Conservation (phyloP, 2,329 filamentous ascomycete genomes). For the Alternaria infectoria region DNA sequence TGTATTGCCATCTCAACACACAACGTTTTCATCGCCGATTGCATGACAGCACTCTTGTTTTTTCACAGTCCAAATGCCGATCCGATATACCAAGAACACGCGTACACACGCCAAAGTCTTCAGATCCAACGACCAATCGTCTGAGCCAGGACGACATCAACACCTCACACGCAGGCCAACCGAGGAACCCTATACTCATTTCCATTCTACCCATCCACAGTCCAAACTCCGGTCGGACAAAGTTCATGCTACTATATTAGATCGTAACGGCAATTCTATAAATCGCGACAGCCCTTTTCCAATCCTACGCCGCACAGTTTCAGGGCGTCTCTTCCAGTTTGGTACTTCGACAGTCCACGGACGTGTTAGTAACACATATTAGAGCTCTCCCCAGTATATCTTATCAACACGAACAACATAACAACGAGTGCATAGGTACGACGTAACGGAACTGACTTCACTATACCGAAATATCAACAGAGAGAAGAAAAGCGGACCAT, state of each 20-base stretch:
- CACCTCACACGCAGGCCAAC: not conserved
- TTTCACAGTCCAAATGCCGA: not conserved
- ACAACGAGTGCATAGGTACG: not conserved
- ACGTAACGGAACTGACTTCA: too few species aligned
- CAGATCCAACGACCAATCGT: not conserved
- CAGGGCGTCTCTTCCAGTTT: conserved; percentile 3
- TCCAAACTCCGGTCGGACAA: not conserved
- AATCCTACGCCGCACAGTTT: conserved; percentile 12
- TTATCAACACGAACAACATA: not conserved
- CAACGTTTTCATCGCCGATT: not conserved
- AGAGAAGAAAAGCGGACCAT: not conserved
- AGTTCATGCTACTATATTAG: not conserved
- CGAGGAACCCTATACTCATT: not conserved
- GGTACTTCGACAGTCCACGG: not conserved
- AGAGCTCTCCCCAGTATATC: not conserved
- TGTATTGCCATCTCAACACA: not conserved
- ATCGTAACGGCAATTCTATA: conserved; percentile 4
- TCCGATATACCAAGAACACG: not conserved
- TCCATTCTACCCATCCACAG: not conserved
- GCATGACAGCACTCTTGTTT: not conserved
- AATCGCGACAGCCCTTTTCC: not conserved
- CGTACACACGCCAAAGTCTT: not conserved
- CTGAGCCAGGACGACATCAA: not conserved
- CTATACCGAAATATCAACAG: not conserved
- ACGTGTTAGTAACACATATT: not conserved